phyloP scores from a whole-genome alignment of 768 basidiomycete species.

The Suillus sp. region DNA sequence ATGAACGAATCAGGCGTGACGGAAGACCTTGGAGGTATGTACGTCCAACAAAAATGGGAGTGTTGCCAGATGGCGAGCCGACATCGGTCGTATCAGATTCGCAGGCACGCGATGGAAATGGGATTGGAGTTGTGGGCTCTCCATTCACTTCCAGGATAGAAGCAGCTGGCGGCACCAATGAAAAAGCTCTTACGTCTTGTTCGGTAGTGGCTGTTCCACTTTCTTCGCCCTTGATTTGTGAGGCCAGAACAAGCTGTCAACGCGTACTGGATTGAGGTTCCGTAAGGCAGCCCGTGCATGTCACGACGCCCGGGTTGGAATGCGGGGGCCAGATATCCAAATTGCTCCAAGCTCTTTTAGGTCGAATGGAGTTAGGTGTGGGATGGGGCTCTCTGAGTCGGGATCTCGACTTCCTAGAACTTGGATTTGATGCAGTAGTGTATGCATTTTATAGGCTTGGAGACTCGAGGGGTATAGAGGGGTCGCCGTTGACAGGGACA shows the following conservation, averaged over 20 bases:
- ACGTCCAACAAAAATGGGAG: conserved; percentile 17
- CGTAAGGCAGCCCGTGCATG: conserved; percentile 30
- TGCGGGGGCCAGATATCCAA: conserved; percentile 29
- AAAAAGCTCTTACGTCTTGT: conserved; percentile 27
- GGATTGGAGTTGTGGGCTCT: conserved; percentile 6
- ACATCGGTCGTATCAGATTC: conserved; percentile 10
- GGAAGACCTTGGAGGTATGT: background rate
- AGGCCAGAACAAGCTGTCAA: conserved; percentile 29
- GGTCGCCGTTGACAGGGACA: background rate
- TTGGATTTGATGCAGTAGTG: background rate
- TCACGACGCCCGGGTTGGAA: conserved; percentile 29
- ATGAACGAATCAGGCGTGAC: background rate
- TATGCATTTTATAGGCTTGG: background rate
- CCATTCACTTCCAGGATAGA: conserved; percentile 14
- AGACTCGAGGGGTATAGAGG: no score
- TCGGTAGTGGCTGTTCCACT: conserved; percentile 20
- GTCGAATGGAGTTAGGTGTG: conserved; percentile 9
- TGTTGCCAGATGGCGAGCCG: conserved; percentile 28
- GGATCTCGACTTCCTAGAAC: background rate
- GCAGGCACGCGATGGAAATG: background rate
- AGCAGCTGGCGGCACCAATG: conserved; percentile 9
- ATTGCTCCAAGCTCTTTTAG: conserved; percentile 33
- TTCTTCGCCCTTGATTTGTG: conserved; percentile 28
- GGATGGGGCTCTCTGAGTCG: background rate
- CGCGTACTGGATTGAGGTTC: conserved; percentile 21